Base-by-base conservation (phyloP, 176 grass and related monocot genomes). In the Areca catechu region DNA sequence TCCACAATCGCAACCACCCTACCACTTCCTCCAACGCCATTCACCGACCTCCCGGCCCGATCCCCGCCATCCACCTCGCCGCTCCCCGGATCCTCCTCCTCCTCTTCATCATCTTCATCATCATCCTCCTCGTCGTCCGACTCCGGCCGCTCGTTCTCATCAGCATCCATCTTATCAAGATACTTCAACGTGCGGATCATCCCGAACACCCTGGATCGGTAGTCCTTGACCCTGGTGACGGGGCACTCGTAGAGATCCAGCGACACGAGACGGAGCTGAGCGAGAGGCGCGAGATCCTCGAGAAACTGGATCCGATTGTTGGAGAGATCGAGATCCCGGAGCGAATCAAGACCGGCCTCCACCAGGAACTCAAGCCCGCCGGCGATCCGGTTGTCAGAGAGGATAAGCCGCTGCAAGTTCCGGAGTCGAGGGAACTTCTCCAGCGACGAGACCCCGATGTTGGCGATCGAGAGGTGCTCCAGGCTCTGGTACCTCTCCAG, bases 211-310 rank as follows among this genome's bases (percentile, higher is more conserved):
- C 80, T 83, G 28, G 86, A 87, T 82, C 91, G 86, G 67, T 90
- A 96, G 65, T 96, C 91, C 64, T 86, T 96, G 53, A 87, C 74
- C 62, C 80, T 74, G 0, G 91, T 86, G 9, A 96, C 83, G 24
- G 91, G 91, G 48, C 86, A 96, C 80, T 96, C 91, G 53, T 96
- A 96, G 56, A 96, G 86, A 74, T 96, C 91, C 70, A 96, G 79
- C 21, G 86, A 96, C 24, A 90, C 80, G 20, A 96, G 80, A 16
- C 82, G 85, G 20, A 96, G 73, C 58, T 58, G 70, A 10, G 91
- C 86, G 20, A 96, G 80, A 51, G 91, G 91, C 19, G 86, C 71
- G 16, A 96, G 83, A 51, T 87, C 86, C 74, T 81, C 86, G 1
- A 96, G 72, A 14, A 73, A 76, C 50, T 89, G 83, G 74, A 96